phyloP scores from a whole-genome alignment of 768 basidiomycete species.

The Russula griseocarnosa region DNA sequence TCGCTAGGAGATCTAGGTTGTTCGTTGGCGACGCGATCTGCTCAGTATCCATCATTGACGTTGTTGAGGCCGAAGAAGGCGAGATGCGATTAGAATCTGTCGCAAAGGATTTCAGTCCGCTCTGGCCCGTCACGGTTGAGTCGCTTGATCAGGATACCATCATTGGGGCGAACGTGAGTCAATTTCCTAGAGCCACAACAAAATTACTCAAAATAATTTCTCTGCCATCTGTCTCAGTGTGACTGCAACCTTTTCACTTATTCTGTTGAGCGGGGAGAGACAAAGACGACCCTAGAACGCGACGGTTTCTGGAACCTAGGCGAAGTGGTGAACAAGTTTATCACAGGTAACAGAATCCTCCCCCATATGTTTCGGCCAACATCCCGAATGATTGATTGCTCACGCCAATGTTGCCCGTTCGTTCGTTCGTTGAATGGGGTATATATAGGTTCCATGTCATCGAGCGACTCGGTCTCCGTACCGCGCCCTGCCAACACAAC shows the following conservation, averaged over 20 bases:
- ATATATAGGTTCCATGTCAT: slow-evolving; percentile 51
- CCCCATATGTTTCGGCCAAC: neutral
- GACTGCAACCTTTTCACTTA: slow-evolving; percentile 67
- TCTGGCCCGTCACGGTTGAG: slow-evolving; percentile 70
- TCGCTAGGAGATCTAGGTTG: slow-evolving; percentile 49
- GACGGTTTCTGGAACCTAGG: slow-evolving; percentile 71
- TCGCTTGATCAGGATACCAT: slow-evolving; percentile 50
- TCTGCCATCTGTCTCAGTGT: slow-evolving; percentile 40
- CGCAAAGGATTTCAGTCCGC: slow-evolving; percentile 69
- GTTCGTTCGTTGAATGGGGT: too few species aligned
- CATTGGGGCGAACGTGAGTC: slow-evolving; percentile 71
- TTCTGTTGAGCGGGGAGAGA: slow-evolving; percentile 43
- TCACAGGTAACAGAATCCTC: slow-evolving; percentile 45
- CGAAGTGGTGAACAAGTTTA: slow-evolving; percentile 73
- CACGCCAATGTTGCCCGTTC: neutral
- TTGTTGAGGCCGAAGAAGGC: slow-evolving; percentile 42
- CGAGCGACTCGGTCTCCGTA: slow-evolving; percentile 43
- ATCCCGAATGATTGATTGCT: neutral
- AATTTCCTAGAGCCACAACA: slow-evolving; percentile 11
- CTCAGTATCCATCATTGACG: slow-evolving; percentile 67
- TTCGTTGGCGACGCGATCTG: slow-evolving; percentile 77
- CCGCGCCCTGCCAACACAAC: slow-evolving; percentile 32
- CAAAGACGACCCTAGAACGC: slow-evolving; percentile 49
- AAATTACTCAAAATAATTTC: slow-evolving; percentile 5
- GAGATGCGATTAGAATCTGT: slow-evolving; percentile 38